Base-by-base conservation (phyloP, 495 filamentous ascomycete genomes). In the Bacidia rubella region DNA sequence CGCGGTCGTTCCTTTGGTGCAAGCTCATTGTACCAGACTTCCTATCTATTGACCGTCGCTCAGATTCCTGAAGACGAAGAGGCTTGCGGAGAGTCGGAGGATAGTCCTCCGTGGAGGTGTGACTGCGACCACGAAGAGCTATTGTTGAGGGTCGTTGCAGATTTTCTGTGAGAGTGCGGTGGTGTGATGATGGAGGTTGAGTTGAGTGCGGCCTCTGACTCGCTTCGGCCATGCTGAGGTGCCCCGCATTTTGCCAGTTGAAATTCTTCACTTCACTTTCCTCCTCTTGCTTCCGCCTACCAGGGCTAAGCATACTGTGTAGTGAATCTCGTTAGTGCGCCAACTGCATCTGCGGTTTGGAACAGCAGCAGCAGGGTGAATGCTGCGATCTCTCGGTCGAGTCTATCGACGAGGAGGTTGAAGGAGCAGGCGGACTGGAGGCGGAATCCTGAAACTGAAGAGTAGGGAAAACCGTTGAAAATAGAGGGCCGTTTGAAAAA, bases 71-170 rank as follows among this genome's bases (percentile, higher is more conserved):
- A 29, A 40, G 41, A 11, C 40, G 40, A 7, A 38, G 38, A 29
- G 39, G 26, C 19, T 25, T 21, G 3, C 25, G 22, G 27, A 21
- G 40, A 5, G 29, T 20, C 2, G 25, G 51, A 32, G 49, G 27
- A 7, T 39, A 35, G 49, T 49, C 47, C 3, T 15, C 24, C 20
- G 41, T 48, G 29, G 51, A 46, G 11, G 59, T 59, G 22, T 61
- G 54, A 46, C 53, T 59, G 22, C 59, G 52, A 25, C 58, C 60
- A 11, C 51, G 52, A 32, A 41, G 22, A 29, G 29, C 40, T 20
- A 52, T 42, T 22, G 45, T 3, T 5, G 51, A 48, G 1, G 53
- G 59, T 15, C 55, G 53, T 51, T 21, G 50, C 47, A 50, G 22
- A 35, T 35, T 5, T 27, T 60, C 58, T 1, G 58, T 60, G 26